These are phyloP conservation scores for Malus hybrid DNA, from an alignment of 331 rosid genomes.

Conservation along the genomic window DNA sequence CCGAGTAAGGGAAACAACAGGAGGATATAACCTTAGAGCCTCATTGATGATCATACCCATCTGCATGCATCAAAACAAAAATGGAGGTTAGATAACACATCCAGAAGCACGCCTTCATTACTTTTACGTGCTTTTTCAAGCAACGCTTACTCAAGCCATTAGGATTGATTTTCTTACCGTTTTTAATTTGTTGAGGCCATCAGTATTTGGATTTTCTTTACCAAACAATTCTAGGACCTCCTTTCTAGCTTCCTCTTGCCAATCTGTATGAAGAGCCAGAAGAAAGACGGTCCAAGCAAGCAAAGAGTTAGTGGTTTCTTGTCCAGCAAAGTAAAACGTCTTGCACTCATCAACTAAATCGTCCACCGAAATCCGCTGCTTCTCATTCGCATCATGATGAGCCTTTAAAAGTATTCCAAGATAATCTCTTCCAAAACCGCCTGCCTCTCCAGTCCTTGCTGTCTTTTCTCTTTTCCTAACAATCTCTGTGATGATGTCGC, in stretches of 20 bases:
- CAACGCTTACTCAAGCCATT: not conserved
- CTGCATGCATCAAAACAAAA: not conserved
- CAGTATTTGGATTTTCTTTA: not conserved
- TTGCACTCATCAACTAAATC: not conserved
- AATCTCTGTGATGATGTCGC: not conserved
- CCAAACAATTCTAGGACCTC: not conserved
- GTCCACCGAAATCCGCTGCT: not conserved
- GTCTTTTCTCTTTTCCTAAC: slow-evolving; percentile 19
- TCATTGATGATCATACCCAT: not conserved
- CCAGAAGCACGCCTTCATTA: too few species aligned
- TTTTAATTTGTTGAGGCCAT: not conserved
- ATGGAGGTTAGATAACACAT: not conserved
- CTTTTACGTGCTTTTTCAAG: too few species aligned
- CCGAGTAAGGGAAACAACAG: not conserved
- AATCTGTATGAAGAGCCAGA: not conserved
- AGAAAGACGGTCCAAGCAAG: not conserved
- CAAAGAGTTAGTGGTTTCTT: not conserved
- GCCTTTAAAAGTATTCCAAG: slow-evolving; percentile 25
- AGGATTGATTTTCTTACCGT: not conserved
- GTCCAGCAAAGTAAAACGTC: not conserved
- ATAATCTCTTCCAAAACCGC: slow-evolving; percentile 18
- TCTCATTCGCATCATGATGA: slow-evolving; percentile 8
- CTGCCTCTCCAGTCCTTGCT: not conserved
- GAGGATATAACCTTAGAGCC: not conserved
- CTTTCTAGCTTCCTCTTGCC: not conserved